Evolutionary conservation across 805 yeast species (phyloP), one percentile per base, ranked within the genome.

Genomic region (Zygosaccharomyces lentus): DNA sequence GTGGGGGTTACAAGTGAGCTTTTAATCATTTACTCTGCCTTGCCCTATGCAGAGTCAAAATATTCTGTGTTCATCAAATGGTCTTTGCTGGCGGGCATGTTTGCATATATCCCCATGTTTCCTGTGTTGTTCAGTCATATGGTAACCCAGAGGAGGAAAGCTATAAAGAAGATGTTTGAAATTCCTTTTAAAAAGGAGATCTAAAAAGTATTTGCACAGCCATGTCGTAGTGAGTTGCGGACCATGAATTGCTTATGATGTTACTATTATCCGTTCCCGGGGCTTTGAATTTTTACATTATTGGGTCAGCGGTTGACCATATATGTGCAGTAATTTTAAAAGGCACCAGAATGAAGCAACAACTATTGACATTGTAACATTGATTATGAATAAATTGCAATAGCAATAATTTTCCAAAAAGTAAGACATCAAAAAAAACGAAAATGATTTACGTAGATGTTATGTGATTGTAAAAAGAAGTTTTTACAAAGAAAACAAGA

Each of bases 1-100:
- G 66, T 84, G 16, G 99, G 99, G 2, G 96, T 90, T n/a, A 77
- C 85, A 1, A 80, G 91, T 50, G 99, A 93, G 65, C 72, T 85
- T 49, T 59, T 73, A 29, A 78, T 88, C 68, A 74, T 87, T 48
- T 83, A 78, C 67, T 66, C 80, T 46, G 81, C 96, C 0, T 71
- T 91, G 42, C 76, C 74, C n/a, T 78, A 76, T 39, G 96, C 96
- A n/a, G 74, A 69, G 42, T 52, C 54, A 38, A 74, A 58, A 26
- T 71, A 73, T 41, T 82, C 84, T 4, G 50, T 53, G 0, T 65
- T 72, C 67, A 81, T 78, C 66, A 76, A 80, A 34, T 72, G 75
- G 61, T 65, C 78, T 45, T 71, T 89, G 53, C 71, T 80, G 44
- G 72, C 66, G 1, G 71, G 80, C 43, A 72, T 91, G 68, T 63